Conservation (phyloP, 2,329 filamentous ascomycete genomes). For the Ceratocystis eucalypticola region DNA sequence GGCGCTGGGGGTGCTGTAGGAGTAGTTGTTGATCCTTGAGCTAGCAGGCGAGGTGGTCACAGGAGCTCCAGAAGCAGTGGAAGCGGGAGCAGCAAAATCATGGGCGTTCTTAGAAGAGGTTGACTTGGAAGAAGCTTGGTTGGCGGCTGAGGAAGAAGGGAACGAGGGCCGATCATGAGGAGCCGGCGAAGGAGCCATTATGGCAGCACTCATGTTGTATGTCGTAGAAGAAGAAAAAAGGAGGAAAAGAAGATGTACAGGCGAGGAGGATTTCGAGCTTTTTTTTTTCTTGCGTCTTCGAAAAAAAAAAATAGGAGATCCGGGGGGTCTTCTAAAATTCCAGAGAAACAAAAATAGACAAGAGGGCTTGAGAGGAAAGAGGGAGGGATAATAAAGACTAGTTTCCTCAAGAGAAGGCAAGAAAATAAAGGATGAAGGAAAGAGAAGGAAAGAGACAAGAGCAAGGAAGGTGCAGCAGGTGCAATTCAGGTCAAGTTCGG, state of each 20-base stretch:
- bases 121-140: constrained; percentile 8
- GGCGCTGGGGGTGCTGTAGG: constrained; percentile 21
- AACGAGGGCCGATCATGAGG: constrained; percentile 50
- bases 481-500: neutral
- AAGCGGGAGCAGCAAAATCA: constrained; percentile 23
- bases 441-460: constrained; percentile 15
- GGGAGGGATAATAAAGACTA: neutral
- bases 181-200: constrained; percentile 56
- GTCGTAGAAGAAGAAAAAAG: neutral
- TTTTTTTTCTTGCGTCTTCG: neutral
- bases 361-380: constrained; percentile 9
- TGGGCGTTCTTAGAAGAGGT: constrained; percentile 29
- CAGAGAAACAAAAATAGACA: neutral
- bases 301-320: constrained; percentile 5
- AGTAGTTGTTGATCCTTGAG: constrained; percentile 37
- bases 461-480: constrained; percentile 6
- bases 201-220: constrained; percentile 50
- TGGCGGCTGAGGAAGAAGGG: constrained; percentile 25
- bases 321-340: neutral
- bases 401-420: constrained; percentile 10
- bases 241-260: constrained; percentile 1
- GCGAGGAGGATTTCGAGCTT: constrained; percentile 2
- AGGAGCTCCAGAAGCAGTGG: constrained; percentile 23
- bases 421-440: constrained; percentile 10
- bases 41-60: constrained; percentile 32